Percentiles rank a stretch among this genome's conserved stretches.
Evolutionary conservation across 768 basidiomycete genomes (phyloP).

Genomic region (Asterophora parasitica): DNA sequence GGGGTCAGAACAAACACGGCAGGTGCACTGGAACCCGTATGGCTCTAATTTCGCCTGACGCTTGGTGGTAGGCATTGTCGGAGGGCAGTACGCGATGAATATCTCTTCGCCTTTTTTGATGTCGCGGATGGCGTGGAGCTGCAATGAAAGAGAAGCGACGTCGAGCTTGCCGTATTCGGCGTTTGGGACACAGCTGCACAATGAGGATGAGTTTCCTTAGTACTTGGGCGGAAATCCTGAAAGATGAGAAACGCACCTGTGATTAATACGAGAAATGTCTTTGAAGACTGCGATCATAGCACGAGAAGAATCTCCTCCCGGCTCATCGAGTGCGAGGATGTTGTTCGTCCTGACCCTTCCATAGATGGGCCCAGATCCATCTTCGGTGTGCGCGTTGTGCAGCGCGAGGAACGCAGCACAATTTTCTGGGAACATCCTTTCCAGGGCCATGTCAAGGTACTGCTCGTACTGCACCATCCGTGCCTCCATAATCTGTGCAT

Average conservation of each 20-base stretch:
- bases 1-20: slow-evolving; percentile 25
- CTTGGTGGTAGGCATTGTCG: slow-evolving; percentile 8
- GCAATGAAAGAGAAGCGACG: slow-evolving; percentile 22
- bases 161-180: slow-evolving; percentile 18
- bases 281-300: neutral
- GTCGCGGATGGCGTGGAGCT: slow-evolving; percentile 23
- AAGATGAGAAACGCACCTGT: no score
- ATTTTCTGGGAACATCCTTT: slow-evolving; percentile 20
- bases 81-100: slow-evolving; percentile 22
- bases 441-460: slow-evolving; percentile 11
- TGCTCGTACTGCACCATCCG: slow-evolving; percentile 11
- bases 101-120: slow-evolving; percentile 32
- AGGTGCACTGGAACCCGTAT: slow-evolving; percentile 31
- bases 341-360: slow-evolving; percentile 26
- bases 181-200: slow-evolving; percentile 23
- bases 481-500: neutral
- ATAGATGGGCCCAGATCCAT: slow-evolving; percentile 27
- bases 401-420: slow-evolving; percentile 22
- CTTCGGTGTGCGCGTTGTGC: slow-evolving; percentile 25
- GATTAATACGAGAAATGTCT: slow-evolving; percentile 1
- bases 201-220: no score
- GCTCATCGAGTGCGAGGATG: no score
- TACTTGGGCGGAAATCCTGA: no score
- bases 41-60: slow-evolving; percentile 23
- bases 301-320: no score